Evolutionary conservation across 2,329 filamentous ascomycete species (phyloP).

Genomic region (Fusarium sublunatum): DNA sequence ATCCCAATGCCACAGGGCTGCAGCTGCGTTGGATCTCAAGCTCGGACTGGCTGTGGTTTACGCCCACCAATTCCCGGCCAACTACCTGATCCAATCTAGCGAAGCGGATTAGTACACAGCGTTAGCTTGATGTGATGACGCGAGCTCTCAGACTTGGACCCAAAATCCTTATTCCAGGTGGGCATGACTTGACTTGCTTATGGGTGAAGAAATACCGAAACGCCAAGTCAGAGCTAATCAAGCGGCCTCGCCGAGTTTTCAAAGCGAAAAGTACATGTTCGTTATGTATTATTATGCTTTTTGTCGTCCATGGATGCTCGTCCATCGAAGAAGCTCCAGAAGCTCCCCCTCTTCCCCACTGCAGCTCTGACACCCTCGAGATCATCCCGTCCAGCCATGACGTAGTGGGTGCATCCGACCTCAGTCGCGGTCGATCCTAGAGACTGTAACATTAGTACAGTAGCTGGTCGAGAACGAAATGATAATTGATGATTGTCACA

Average conservation of each 20-base stretch:
- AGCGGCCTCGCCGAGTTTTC: not conserved
- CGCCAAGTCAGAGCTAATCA: constrained; percentile 15
- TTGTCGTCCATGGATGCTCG: not conserved
- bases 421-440: not conserved
- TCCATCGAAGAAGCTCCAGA: constrained; percentile 3
- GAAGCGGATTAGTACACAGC: constrained; percentile 1
- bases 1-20: constrained; percentile 9
- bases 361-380: not conserved
- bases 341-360: constrained; percentile 1
- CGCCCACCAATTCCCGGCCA: constrained; percentile 18
- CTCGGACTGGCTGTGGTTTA: constrained; percentile 8
- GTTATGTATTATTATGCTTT: not conserved
- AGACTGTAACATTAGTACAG: too few species aligned
- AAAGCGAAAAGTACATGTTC: not conserved
- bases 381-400: constrained; percentile 13
- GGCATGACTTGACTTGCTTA: not conserved
- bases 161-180: not conserved
- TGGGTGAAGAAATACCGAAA: constrained; percentile 3
- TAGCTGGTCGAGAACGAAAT: not conserved
- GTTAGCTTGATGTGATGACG: constrained; percentile 20
- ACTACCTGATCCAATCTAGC: constrained; percentile 23
- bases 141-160: not conserved
- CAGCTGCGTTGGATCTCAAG: constrained; percentile 10
- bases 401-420: constrained; percentile 18
- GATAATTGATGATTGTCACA: too few species aligned